Conservation (phyloP, 2,329 filamentous ascomycete species). For the Claviceps lovelessii region DNA sequence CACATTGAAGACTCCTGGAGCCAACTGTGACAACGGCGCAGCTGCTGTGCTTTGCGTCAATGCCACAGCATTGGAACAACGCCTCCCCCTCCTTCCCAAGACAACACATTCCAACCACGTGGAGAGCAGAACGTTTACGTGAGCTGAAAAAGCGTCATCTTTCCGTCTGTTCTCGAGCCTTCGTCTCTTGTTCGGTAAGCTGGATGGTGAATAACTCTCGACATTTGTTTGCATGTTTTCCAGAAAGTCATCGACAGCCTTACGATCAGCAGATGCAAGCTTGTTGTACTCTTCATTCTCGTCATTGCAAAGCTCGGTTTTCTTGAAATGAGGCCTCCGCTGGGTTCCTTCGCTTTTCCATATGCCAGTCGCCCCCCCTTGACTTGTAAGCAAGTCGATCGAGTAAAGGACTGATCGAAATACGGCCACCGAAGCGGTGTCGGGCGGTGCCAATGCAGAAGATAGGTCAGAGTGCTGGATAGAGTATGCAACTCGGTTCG, state of each 20-base stretch:
- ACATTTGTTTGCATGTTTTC: conserved; percentile 9
- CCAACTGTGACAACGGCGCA: conserved; percentile 14
- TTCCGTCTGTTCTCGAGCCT: not conserved
- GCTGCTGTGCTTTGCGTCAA: conserved; percentile 7
- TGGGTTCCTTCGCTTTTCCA: not conserved
- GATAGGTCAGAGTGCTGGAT: conserved; percentile 23
- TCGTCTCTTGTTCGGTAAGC: not conserved
- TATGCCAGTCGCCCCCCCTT: not conserved
- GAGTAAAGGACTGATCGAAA: conserved; percentile 15
- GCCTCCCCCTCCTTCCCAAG: conserved; percentile 12
- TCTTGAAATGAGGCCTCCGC: not conserved
- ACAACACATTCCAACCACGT: conserved; percentile 14
- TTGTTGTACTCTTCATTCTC: conserved; percentile 6
- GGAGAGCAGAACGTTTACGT: not conserved
- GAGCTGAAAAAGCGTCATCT: not conserved
- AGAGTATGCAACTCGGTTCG: conserved; percentile 16
- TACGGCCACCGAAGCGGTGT: conserved; percentile 11
- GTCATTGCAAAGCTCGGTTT: not conserved
- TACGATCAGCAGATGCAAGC: conserved; percentile 12
- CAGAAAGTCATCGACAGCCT: conserved; percentile 17
- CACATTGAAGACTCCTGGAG: conserved; percentile 23
- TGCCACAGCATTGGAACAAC: conserved; percentile 11
- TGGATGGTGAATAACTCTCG: not conserved
- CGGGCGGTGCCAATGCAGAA: conserved; percentile 17
- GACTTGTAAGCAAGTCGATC: conserved; percentile 11